A percentile compares a stretch with the other conserved stretches of the same genome.
Evolutionary conservation across 345 rosid species (phyloP).

Genomic region (Cardiospermum halicacabum): DNA sequence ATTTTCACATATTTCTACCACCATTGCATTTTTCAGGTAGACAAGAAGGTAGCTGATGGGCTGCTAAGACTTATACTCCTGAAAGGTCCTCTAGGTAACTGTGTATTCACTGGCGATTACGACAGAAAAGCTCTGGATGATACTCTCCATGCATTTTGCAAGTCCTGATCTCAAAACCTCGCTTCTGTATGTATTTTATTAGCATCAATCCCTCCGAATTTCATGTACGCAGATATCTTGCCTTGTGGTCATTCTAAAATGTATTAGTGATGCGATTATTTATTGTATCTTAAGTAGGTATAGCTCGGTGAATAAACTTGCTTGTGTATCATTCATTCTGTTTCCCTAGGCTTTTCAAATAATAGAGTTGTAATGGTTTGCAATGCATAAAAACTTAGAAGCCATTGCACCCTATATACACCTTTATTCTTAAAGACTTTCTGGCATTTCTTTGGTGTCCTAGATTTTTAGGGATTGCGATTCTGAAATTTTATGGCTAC

Average conservation of each 20-base stretch:
- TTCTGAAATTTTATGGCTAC: no score
- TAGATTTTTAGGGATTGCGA: no score
- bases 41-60: conserved; percentile 99
- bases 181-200: background rate
- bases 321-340: background rate
- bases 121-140: conserved; percentile 78
- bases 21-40: conserved; percentile 50
- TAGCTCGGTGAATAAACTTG: background rate
- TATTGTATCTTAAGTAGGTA: background rate
- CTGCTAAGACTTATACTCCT: conserved; percentile 85
- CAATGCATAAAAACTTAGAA: background rate
- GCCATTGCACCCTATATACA: no score
- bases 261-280: background rate
- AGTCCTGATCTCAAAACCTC: conserved; percentile 31
- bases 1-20: background rate
- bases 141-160: conserved; percentile 70
- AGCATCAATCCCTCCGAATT: background rate
- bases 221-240: background rate
- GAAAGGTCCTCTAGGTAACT: conserved; percentile 89
- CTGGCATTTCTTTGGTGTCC: no score
- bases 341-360: background rate
- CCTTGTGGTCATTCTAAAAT: background rate
- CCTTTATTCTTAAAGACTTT: no score
- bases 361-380: background rate
- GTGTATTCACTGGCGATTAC: conserved; percentile 90